Conservation (phyloP, 306 rosid species). For the Argentina anserina region DNA sequence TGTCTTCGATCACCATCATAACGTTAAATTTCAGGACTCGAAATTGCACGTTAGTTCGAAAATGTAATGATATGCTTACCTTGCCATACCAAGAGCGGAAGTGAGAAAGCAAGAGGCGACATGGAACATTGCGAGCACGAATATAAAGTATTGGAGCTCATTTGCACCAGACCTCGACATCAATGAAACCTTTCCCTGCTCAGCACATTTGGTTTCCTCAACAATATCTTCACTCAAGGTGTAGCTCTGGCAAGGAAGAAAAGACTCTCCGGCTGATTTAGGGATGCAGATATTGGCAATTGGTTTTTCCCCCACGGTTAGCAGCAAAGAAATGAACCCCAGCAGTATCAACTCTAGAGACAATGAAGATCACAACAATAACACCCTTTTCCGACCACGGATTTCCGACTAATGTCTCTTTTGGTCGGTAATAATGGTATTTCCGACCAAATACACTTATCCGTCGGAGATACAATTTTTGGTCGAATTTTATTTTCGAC, state of each 20-base stretch:
- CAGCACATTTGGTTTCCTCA: constrained; percentile 42
- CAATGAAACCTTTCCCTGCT: constrained; percentile 43
- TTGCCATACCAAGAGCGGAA: constrained; percentile 57
- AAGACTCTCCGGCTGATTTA: constrained; percentile 27
- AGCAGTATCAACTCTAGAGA: constrained; percentile 47
- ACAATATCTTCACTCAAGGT: neutral
- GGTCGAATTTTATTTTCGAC: too few species aligned
- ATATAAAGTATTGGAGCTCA: constrained; percentile 42
- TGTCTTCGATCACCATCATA: neutral
- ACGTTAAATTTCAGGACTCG: neutral
- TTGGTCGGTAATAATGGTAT: too few species aligned
- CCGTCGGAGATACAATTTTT: too few species aligned
- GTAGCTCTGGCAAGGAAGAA: constrained; percentile 41
- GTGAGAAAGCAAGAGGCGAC: constrained; percentile 44
- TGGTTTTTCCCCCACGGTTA: constrained; percentile 34
- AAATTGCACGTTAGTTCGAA: neutral
- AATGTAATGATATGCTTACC: constrained; percentile 23
- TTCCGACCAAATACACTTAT: too few species aligned
- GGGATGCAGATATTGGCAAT: constrained; percentile 54
- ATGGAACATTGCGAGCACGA: constrained; percentile 43
- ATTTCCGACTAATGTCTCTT: too few species aligned
- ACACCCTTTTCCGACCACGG: too few species aligned
- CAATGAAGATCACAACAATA: neutral
- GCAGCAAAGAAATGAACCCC: constrained; percentile 48
- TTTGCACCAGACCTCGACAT: constrained; percentile 38